Conservation (phyloP, 192 early-diverging fungal species). For the Podochytrium sp. region DNA sequence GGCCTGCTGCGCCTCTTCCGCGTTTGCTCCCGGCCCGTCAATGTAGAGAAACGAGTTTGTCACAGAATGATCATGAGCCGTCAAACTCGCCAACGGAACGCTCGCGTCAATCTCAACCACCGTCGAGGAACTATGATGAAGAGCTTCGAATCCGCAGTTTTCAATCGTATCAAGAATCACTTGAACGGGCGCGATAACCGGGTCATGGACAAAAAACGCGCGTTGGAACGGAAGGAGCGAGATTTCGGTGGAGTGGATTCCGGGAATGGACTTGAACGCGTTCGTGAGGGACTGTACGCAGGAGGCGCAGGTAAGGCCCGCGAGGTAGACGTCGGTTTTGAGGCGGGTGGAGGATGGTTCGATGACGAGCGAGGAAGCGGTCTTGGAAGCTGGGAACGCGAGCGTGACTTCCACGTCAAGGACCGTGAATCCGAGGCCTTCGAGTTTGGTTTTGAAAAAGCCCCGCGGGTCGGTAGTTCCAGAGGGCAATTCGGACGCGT, state of each 20-base stretch:
- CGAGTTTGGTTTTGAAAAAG: slow-evolving; percentile 4
- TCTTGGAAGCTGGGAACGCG: neutral
- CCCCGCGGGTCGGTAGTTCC: neutral
- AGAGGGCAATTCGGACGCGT: neutral
- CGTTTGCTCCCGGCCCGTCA: neutral
- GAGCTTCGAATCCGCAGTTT: slow-evolving; percentile 76
- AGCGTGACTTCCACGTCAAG: neutral
- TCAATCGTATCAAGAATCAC: slow-evolving; percentile 63
- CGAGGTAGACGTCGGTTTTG: slow-evolving; percentile 58
- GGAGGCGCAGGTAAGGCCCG: slow-evolving; percentile 86
- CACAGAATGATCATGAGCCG: neutral
- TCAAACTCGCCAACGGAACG: neutral
- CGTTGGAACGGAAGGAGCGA: slow-evolving; percentile 68
- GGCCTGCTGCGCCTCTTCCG: neutral
- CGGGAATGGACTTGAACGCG: slow-evolving; percentile 50
- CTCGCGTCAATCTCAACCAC: neutral
- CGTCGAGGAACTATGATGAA: neutral
- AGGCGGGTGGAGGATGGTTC: neutral
- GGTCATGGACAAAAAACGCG: slow-evolving; percentile 58
- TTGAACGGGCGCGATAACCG: slow-evolving; percentile 29
- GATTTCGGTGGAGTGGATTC: slow-evolving; percentile 66
- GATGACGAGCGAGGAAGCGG: neutral
- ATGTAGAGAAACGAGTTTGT: neutral
- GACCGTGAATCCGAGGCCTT: slow-evolving; percentile 16
- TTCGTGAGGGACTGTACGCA: slow-evolving; percentile 77